Conservation (phyloP, 202 grass and related monocot species). For the Musa balbisiana region DNA sequence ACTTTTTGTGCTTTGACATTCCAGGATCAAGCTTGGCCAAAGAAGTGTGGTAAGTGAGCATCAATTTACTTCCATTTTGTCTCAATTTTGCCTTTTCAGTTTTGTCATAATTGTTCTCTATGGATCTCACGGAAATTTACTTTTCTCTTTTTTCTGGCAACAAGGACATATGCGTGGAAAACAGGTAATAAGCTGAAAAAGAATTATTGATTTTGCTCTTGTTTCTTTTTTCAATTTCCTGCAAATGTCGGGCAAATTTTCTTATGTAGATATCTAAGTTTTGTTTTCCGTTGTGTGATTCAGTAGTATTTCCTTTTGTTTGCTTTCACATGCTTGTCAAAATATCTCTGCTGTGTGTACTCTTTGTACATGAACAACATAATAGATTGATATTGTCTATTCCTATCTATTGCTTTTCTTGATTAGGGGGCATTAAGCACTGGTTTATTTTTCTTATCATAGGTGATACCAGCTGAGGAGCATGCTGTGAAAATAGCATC, state of each 20-base stretch:
- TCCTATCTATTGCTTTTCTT: no score
- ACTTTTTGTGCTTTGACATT: constrained; percentile 15
- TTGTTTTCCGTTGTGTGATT: neutral
- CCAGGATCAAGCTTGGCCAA: constrained; percentile 43
- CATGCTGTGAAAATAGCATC: constrained; percentile 41
- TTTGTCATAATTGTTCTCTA: neutral
- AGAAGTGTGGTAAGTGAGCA: constrained; percentile 40
- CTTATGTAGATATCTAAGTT: neutral
- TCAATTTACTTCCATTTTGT: neutral
- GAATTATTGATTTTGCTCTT: neutral
- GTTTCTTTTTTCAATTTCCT: neutral
- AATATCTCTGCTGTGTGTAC: no score
- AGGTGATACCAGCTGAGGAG: constrained; percentile 45
- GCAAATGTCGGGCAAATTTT: no score
- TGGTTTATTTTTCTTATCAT: neutral
- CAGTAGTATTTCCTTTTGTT: neutral
- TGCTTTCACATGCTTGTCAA: no score
- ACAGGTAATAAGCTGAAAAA: constrained; percentile 22
- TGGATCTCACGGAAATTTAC: neutral
- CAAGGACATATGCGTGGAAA: constrained; percentile 46
- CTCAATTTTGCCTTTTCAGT: neutral
- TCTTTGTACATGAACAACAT: no score
- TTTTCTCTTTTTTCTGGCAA: neutral
- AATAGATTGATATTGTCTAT: no score
- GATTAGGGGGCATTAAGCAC: no score